Evolutionary conservation across 1,284 basidiomycete species (phyloP), one percentile per base, ranked within the genome.

Genomic region (Pseudozyma sp.): DNA sequence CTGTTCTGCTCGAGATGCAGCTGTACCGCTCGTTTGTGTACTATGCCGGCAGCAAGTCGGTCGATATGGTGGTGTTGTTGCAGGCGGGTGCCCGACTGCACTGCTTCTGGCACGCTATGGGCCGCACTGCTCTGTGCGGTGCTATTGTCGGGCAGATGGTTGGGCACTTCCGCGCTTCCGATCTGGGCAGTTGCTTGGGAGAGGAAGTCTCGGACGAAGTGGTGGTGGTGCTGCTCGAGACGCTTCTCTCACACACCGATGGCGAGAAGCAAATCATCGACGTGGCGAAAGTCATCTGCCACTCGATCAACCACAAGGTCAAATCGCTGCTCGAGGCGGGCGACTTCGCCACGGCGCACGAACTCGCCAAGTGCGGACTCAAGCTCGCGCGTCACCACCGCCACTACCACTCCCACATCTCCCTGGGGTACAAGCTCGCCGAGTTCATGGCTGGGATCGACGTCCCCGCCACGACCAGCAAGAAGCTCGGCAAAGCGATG

Each of bases 61-160:
- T 51, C 19, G 49, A 51, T 14, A 51, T 51, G 49, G 35, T 51
- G 49, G 37, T 40, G 7, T n/a, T 54, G 24, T 8, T 54, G 10
- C 40, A 45, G 31, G 40, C 43, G 1, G 31, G 29, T 19, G 52
- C 40, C 6, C 40, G 52, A 10, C 30, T 54, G 52, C 43, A 54
- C 30, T 45, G 52, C 30, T 54, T 54, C 52, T 54, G 52, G 52
- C 52, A 45, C 11, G 39, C 40, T 13, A n/a, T 45, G 39, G 43
- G 43, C 1, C 52, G 52, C 16, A 34, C 52, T n/a, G 29, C 52
- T 11, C 52, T 43, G 24, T 54, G 52, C 52, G 5, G 43, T 11
- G 6, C 14, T 7, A 19, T 54, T 7, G 30, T 54, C 30, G 33
- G 1, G 11, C 29, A 35, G 52, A 31, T 54, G 29, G n/a, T 54